Evolutionary conservation across 225 moss, liverwort and hornwort species (phyloP), one percentile per base, ranked within the genome.

Genomic region (Takakia lepidozioides): DNA sequence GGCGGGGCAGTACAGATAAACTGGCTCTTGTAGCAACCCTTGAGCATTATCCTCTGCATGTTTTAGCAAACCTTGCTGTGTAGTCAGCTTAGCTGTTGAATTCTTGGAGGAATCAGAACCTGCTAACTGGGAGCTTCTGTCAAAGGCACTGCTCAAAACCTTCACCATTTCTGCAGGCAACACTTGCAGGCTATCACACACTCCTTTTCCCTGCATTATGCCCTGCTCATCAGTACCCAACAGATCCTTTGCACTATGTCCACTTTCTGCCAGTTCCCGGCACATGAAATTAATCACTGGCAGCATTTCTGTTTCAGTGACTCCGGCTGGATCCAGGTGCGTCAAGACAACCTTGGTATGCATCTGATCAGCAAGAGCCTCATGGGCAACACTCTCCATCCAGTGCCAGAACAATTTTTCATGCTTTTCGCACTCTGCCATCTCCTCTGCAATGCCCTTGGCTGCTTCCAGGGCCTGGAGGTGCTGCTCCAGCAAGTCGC

Each of bases 391-490:
- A 28, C 65, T 73, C 25, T 65, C 60, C 82, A 89, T 76, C 88
- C 88, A 89, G 48, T 70, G 64, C 88, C 85, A 85, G 24, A 89
- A 85, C 6, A 58, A 51, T 6, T 38, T 57, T 45, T 77, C 79
- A 30, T 85, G 85, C 34, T 50, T 54, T 11, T 67, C 57, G 14
- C 72, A 84, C 16, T 43, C 58, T 25, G 45, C 40, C 11, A 48
- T 60, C 56, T 80, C 74, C 38, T 67, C 34, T 14, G 61, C 59
- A 10, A 76, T 63, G 10, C 49, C 48, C 28, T 62, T 80, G 3
- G 62, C 57, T 19, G 61, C 67, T 24, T 76, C 63, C 3, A 89
- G 61, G 10, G 70, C 66, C 43, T 39, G 16, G 15, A 64, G 58
- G 59, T 85, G 71, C 23, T 66, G 27, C 48, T 85, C 71, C 43